Base-by-base conservation (phyloP, 345 rosid species). In the Brassica carinata region DNA sequence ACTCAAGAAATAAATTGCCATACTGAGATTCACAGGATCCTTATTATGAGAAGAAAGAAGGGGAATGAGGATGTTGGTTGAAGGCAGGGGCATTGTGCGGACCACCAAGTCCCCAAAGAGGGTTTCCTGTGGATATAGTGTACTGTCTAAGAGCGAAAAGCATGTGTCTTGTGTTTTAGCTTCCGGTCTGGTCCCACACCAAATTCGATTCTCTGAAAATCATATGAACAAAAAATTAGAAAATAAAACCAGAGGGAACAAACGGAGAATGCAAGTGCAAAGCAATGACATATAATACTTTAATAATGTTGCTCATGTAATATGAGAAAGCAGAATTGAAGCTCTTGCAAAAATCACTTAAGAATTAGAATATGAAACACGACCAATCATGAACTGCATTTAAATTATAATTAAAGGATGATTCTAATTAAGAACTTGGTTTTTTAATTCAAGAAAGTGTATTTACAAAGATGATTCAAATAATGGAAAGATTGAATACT, bases 11-110 rank as follows among this genome's bases (percentile, higher is more conserved):
- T 31, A 91, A 95, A 67, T 89, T 81, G 0, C 93, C 99, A 23
- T 95, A 95, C 1, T 88, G 79, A 38, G 93, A 81, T 76, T 90
- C 96, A 98, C 99, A 95, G 0, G 99, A 91, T 7, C 98, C 98
- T 0, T 87, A 88, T 1, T 93, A 94, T 62, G 86, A 90, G 85
- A 95, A 91, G 45, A 38, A 9, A 38, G 3, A 38, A 38, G 11
- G 8, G 11, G 45, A 9, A 38, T 38, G 45, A 38, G 45, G 11
- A 10, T 8, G 45, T 38, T 90, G 88, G 19, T 89, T 62, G 6
- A 90, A 88, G 63, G 79, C 73, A 14, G 99, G 89, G 19, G 87
- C 92, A 85, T 93, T 94, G 68, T 95, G 99, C 2, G 98, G 99
- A 74, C 97, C 99, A 6, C 88, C 85, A 0, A 89, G 94, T 74